phyloP scores from a whole-genome alignment of 371 early-diverging fungal genomes.

The Dipsacomyces acuminosporus region DNA sequence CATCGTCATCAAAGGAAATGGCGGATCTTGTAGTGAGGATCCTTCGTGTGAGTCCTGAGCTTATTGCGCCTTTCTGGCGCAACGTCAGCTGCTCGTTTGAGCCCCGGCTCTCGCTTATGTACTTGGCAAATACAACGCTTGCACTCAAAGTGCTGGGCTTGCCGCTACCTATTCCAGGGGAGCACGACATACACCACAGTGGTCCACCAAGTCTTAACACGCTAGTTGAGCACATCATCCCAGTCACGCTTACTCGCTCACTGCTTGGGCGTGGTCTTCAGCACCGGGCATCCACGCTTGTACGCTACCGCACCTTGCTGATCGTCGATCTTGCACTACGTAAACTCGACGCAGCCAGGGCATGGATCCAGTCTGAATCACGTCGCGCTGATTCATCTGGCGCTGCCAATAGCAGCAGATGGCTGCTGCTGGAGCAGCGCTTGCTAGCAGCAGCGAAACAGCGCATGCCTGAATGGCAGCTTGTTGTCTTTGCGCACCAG shows the following conservation, averaged over 20 bases:
- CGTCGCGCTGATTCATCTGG: background rate
- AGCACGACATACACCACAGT: conserved; percentile 2
- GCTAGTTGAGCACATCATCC: conserved; percentile 37
- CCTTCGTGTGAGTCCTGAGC: conserved; percentile 39
- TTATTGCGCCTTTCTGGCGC: conserved; percentile 46
- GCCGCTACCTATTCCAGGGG: conserved; percentile 18
- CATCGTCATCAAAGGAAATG: conserved; percentile 20
- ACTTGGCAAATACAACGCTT: conserved; percentile 33
- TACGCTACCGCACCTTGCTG: conserved; percentile 35
- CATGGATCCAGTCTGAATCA: conserved; percentile 19
- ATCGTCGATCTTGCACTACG: conserved; percentile 31
- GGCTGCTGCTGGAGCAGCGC: conserved; percentile 23
- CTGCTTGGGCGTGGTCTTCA: conserved; percentile 33
- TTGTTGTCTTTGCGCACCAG: conserved; percentile 16
- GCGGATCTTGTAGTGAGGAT: conserved; percentile 27
- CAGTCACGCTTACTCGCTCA: conserved; percentile 15
- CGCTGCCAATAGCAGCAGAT: conserved; percentile 5
- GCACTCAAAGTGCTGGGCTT: conserved; percentile 30
- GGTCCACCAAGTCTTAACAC: conserved; percentile 32
- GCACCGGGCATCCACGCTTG: conserved; percentile 15
- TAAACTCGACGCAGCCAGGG: conserved; percentile 24
- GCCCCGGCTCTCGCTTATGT: conserved; percentile 39
- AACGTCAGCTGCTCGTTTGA: conserved; percentile 28
- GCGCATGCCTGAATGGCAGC: conserved; percentile 39
- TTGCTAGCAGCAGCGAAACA: conserved; percentile 32